Conservation (phyloP, 2,329 filamentous ascomycete species). For the Pseudocercospora macadamiae region DNA sequence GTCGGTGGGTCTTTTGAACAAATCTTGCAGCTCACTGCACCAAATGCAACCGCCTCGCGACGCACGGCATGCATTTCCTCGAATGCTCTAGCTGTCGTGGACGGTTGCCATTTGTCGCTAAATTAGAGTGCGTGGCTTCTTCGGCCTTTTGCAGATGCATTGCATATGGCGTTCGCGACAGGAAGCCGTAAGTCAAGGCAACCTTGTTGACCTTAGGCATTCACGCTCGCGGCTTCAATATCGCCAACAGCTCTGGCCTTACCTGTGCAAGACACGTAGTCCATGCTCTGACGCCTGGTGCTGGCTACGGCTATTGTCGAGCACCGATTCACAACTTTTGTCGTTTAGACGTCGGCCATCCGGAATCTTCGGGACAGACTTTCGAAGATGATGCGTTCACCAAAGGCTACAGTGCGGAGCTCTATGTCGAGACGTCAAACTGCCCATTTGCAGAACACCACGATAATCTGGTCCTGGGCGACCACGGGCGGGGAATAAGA, state of each 20-base stretch:
- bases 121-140: constrained; percentile 2
- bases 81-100: constrained; percentile 19
- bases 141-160: constrained; percentile 16
- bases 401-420: too few relatives aligned
- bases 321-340: too few relatives aligned
- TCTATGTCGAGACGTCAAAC: too few relatives aligned
- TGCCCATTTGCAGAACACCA: too few relatives aligned
- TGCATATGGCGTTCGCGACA: constrained; percentile 10
- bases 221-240: constrained; percentile 4
- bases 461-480: too few relatives aligned
- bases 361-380: too few relatives aligned
- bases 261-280: background rate
- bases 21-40: constrained; percentile 3
- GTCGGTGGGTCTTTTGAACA: background rate
- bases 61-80: background rate
- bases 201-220: constrained; percentile 21
- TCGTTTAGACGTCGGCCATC: too few relatives aligned
- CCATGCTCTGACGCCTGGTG: background rate
- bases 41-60: background rate
- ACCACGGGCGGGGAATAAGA: too few relatives aligned
- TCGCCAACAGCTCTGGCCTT: background rate
- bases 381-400: too few relatives aligned
- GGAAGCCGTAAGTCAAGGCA: constrained; percentile 16
- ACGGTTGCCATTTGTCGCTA: constrained; percentile 21
- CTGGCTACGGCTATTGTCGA: too few relatives aligned